Conservation (phyloP, 2,329 filamentous ascomycete genomes). For the Cladophialophora carrionii region DNA sequence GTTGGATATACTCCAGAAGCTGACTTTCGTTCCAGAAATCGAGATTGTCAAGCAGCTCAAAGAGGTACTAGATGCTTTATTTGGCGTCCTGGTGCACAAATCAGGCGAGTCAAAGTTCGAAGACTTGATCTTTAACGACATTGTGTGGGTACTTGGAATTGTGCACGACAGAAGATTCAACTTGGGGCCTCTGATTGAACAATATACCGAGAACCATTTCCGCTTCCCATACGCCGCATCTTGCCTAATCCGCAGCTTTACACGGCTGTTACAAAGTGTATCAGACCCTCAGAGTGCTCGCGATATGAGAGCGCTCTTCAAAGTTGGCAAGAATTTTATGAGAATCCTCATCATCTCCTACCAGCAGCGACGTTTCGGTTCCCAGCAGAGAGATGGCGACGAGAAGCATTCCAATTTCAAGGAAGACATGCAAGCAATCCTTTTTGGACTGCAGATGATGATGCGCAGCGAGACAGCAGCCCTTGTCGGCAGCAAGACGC, state of each 20-base stretch:
- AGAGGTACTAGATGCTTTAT: conserved; percentile 87
- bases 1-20: conserved; percentile 72
- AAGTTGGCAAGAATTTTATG: conserved; percentile 88
- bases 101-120: conserved; percentile 91
- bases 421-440: conserved; percentile 80
- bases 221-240: conserved; percentile 91
- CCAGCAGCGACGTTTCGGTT: conserved; percentile 80
- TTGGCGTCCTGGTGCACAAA: conserved; percentile 87
- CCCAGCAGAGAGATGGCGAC: conserved; percentile 56
- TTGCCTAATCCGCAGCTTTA: conserved; percentile 84
- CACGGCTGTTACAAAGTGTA: conserved; percentile 77
- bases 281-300: conserved; percentile 81
- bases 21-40: conserved; percentile 94
- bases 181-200: conserved; percentile 83
- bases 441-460: conserved; percentile 83
- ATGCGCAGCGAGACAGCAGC: conserved; percentile 87
- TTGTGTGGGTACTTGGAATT: conserved; percentile 88
- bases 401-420: conserved; percentile 65
- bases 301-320: conserved; percentile 86
- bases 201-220: conserved; percentile 85
- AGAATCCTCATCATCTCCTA: conserved; percentile 89
- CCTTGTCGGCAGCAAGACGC: conserved; percentile 88
- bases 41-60: conserved; percentile 93
- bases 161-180: conserved; percentile 95
- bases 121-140: conserved; percentile 84